These are phyloP conservation scores for Boeremia exigua DNA, from an alignment of 2,329 filamentous ascomycete genomes.

Conservation along the genomic window DNA sequence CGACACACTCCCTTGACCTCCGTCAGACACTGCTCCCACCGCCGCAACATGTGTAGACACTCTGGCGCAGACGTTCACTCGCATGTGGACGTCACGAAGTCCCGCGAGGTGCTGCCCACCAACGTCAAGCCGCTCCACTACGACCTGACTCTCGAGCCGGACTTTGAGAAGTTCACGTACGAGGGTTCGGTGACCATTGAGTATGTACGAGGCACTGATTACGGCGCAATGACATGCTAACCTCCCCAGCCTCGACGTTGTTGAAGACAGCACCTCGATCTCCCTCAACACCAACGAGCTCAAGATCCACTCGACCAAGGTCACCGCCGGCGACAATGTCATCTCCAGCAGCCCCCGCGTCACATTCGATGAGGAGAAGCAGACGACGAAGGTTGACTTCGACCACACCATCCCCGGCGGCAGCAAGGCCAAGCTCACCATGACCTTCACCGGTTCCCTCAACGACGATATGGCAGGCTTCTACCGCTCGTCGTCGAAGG, in stretches of 20 bases:
- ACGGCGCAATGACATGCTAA: constrained; percentile 23
- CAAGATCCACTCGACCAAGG: constrained; percentile 75
- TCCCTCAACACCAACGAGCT: constrained; percentile 88
- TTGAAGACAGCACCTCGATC: constrained; percentile 82
- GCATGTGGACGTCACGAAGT: constrained; percentile 66
- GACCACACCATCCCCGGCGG: constrained; percentile 74
- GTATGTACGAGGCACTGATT: constrained; percentile 48
- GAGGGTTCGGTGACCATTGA: constrained; percentile 85
- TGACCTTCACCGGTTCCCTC: constrained; percentile 78
- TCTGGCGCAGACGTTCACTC: constrained; percentile 62
- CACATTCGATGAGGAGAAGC: constrained; percentile 76
- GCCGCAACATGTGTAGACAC: constrained; percentile 75
- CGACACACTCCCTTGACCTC: constrained; percentile 28
- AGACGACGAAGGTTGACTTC: constrained; percentile 83
- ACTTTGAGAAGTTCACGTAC: constrained; percentile 87
- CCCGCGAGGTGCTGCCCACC: constrained; percentile 84
- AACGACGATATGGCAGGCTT: constrained; percentile 98
- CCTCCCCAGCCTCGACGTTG: constrained; percentile 71
- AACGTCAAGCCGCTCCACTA: constrained; percentile 95
- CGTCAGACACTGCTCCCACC: constrained; percentile 72
- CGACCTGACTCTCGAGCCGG: constrained; percentile 86
- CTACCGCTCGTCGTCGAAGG: constrained; percentile 94
- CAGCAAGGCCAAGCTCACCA: constrained; percentile 76
- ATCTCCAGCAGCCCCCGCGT: constrained; percentile 70
- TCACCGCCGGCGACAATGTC: constrained; percentile 65